Evolutionary conservation across 2,329 filamentous ascomycete species (phyloP).

Genomic region (Hypoxylon sp.): DNA sequence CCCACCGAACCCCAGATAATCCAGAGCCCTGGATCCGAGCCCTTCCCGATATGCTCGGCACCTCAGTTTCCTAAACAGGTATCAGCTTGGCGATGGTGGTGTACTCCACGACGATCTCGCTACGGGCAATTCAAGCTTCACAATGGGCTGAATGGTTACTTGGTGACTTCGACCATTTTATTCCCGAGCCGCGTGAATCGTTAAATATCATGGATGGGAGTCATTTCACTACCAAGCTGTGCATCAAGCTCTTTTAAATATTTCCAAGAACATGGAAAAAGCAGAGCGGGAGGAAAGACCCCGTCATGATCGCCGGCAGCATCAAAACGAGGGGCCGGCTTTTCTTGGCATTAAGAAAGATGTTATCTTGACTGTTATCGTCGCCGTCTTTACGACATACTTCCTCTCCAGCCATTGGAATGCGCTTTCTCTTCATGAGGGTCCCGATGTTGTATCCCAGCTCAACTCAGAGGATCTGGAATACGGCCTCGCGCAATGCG

Average conservation of each 20-base stretch:
- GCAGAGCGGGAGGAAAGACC: conserved; percentile 8
- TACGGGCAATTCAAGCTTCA: not conserved
- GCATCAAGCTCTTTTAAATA: conserved; percentile 9
- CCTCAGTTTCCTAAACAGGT: conserved; percentile 16
- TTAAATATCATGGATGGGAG: conserved; percentile 15
- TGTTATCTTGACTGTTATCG: conserved; percentile 15
- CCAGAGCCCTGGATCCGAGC: conserved; percentile 6
- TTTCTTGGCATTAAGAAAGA: conserved; percentile 23
- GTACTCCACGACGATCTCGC: not conserved
- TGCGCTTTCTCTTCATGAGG: conserved; percentile 6
- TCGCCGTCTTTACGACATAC: conserved; percentile 31
- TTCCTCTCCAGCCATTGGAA: conserved; percentile 34
- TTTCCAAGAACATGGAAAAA: conserved; percentile 31
- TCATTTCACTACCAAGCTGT: not conserved
- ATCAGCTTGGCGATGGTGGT: conserved; percentile 15
- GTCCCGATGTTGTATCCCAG: not conserved
- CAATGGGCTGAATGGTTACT: conserved; percentile 1
- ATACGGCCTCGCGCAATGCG: conserved; percentile 39
- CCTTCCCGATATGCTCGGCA: conserved; percentile 17
- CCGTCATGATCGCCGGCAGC: conserved; percentile 8
- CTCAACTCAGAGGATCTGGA: conserved; percentile 27
- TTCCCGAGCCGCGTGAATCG: not conserved
- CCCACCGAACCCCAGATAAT: conserved; percentile 7
- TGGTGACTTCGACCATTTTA: not conserved
- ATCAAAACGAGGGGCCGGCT: conserved; percentile 2